Evolutionary conservation across 805 yeast genomes (phyloP), one percentile per base, ranked within the genome.

Genomic region (Sugiyamaella boreocaroliniensis): DNA sequence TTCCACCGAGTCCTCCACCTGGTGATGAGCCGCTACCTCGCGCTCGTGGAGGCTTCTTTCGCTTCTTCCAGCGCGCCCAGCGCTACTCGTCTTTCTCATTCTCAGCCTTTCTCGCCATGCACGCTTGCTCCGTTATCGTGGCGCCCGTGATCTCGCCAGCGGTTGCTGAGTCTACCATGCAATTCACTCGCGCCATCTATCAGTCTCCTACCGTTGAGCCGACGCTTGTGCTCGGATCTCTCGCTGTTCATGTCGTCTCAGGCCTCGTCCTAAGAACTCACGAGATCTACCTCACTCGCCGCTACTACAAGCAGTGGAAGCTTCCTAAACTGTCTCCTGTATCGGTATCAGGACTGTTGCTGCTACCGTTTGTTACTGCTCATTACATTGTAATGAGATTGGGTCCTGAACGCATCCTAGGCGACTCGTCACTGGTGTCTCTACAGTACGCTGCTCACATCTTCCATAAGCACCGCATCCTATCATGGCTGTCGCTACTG

Each of bases 111-210:
- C 61, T 79, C 2, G 73, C 78, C 0, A 63, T 84, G 5, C 92
- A 85, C 63, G 64, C 78, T 0, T 51, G 79, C 1, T 72, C 83
- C 1, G 84, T 82, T 4, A 69, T 80, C 0, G 58, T 77, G 0
- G 74, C 78, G 0, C 90, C 92, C 0, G 62, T 76, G 3, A 60
- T 79, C 3, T 76, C 79, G 7, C 52, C 68, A 1, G 71, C 66
- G 0, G 47, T 71, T 1, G 77, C 79, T 1, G 77, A 82, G 52
- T 83, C 82, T 49, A 55, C 80, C 18, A 70, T 85, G 49, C 78
- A 81, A 51, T 69, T 83, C 71, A 79, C 83, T 0, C 68, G 88
- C 49, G 77, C 80, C 15, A 58, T 85, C 0, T 85, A 85, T 64
- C 84, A 80, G 53, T 69, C 73, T 0, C 76, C 82, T 1, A 58